Percentiles rank a stretch among this genome's conserved stretches.
These are phyloP conservation scores for Lasiodiplodia theobromae DNA, from an alignment of 2,329 filamentous ascomycete genomes.

Conservation along the genomic window DNA sequence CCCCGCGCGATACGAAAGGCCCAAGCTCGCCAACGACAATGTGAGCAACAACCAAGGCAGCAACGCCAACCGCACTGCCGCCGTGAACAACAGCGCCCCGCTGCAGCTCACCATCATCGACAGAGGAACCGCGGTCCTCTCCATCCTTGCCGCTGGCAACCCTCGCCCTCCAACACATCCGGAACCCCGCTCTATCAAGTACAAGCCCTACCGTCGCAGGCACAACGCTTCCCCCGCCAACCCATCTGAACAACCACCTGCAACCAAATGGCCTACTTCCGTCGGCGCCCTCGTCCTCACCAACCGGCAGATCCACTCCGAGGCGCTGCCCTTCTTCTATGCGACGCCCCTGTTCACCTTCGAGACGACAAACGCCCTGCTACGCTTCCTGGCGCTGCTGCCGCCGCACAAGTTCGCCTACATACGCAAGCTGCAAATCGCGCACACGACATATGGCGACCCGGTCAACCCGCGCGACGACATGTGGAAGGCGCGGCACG, in stretches of 20 bases:
- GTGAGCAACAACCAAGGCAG: neutral
- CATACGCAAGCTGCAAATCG: slow-evolving; percentile 41
- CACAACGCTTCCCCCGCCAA: neutral
- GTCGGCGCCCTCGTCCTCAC: slow-evolving; percentile 40
- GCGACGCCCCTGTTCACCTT: slow-evolving; percentile 41
- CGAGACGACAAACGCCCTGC: slow-evolving; percentile 38
- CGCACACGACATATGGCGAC: slow-evolving; percentile 41
- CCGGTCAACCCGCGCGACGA: slow-evolving; percentile 24
- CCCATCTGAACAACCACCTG: neutral
- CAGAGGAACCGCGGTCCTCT: neutral
- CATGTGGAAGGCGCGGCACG: slow-evolving; percentile 35
- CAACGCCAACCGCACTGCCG: neutral
- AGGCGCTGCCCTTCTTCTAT: slow-evolving; percentile 42
- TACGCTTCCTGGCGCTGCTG: slow-evolving; percentile 38
- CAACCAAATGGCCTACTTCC: slow-evolving; percentile 41
- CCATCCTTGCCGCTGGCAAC: neutral
- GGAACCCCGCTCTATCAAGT: neutral
- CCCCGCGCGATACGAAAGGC: neutral
- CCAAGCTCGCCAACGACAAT: neutral
- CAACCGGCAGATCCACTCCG: slow-evolving; percentile 40
- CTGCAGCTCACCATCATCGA: neutral
- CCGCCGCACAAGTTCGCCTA: slow-evolving; percentile 33
- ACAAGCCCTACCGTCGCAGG: neutral
- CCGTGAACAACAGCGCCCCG: neutral
- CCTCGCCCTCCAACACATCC: neutral